Evolutionary conservation across 495 filamentous ascomycete species (phyloP), one percentile per base, ranked within the genome.

Genomic region (Collariella sp.): DNA sequence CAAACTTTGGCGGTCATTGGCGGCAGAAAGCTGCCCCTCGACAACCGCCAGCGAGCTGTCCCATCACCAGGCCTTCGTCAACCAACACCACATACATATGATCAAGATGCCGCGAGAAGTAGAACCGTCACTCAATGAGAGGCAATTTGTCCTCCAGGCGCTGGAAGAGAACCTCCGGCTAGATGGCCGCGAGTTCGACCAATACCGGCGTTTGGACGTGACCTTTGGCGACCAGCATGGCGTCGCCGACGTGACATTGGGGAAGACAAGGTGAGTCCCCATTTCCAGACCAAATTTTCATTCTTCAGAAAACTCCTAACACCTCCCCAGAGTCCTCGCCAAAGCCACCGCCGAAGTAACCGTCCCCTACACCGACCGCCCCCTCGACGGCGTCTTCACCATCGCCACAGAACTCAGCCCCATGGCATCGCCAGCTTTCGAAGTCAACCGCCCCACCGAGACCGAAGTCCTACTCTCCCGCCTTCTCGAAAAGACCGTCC

Each of bases 211-310:
- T 11, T 64, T 97, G 19, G 79, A 83, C 39, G 75, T 98, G 33
- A 78, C 76, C 7, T 96, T 97, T 69, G 89, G 88, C 15, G 85
- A 95, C 38, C 87, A 95, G 63, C 87, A 93, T 75, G 93, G 93
- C 47, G 82, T 91, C 66, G 87, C 87, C 59, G 89, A 96, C 66
- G 88, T 96, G 5, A 79, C 82, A 57, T 70, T 97, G 54, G 93
- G 94, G 48, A 94, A 90, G 73, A 98, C 93, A 26, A 87, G 85
- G 91, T 91, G 68, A n/a, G n/a, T n/a, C n/a, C n/a, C n/a, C n/a
- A n/a, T n/a, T n/a, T 31, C 20, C 34, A 12, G 12, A 6, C 31
- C 12, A 26, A 45, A 4, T 45, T 12, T 16, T 18, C 31, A 2
- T 10, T 22, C 41, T 11, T 45, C 50, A n/a, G n/a, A n/a, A n/a